Evolutionary conservation across 345 rosid species (phyloP), one percentile per base, ranked within the genome.

Genomic region (Cardamine occulta): DNA sequence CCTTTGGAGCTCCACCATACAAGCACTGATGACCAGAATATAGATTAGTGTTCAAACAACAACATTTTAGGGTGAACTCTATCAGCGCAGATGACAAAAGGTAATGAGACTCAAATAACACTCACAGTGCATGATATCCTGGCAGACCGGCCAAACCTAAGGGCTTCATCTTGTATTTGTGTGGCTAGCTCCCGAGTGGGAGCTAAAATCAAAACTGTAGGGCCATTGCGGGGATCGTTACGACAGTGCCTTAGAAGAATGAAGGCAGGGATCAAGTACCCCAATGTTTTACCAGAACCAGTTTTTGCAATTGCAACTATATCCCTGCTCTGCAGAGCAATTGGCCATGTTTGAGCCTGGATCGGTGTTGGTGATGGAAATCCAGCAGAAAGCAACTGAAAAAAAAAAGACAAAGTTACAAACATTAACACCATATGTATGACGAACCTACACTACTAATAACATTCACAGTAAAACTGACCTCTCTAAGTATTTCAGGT

Each of bases 291-390:
- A 72, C 99, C 99, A 18, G 99, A 95, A 80, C 99, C 97, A 64
- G 97, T 92, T 85, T 92, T 95, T 34, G 99, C 99, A 87, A 92
- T 88, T 57, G 99, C 99, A 48, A 95, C 97, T 65, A 90, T 88
- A 74, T 95, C 99, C 77, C 89, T 86, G 79, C 87, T 85, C 75
- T 86, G 93, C 44, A 95, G 74, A 21, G 99, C 96, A 84, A 95
- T 90, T 49, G 99, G 96, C 99, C 99, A 95, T 48, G 99, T 90
- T 84, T 94, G 99, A 63, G 99, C 97, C 83, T 94, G 99, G 71
- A 94, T 94, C 8, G 99, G 99, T 40, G 99, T 94, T 35, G 99
- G 99, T 21, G 88, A 82, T 28, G 84, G 62, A 71, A 94, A 94
- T 35, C 99, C 99, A 70, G 99, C 97, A 76, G 91, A 76, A 78